These are phyloP conservation scores for Ensete glaucum DNA, from an alignment of 176 grass and related monocot species.

Conservation along the genomic window DNA sequence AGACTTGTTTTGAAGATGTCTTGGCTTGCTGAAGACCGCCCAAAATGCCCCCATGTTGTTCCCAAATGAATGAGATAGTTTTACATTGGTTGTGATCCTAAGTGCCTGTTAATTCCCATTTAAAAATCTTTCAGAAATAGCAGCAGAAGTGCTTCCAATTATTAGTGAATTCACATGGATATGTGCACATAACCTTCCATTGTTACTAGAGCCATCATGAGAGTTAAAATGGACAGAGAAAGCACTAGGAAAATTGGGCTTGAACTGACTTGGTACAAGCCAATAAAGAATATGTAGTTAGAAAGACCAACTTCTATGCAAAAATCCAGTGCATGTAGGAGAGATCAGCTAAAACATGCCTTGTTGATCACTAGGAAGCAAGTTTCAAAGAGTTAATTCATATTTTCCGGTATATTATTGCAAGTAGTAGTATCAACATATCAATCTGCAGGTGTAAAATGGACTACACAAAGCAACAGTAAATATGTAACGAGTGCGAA, in stretches of 20 bases:
- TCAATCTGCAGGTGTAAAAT: too few relatives aligned
- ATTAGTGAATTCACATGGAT: constrained; percentile 20
- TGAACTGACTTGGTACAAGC: neutral
- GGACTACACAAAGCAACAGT: too few relatives aligned
- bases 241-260: neutral
- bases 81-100: constrained; percentile 27
- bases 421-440: neutral
- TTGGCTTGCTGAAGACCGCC: constrained; percentile 58
- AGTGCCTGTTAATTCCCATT: constrained; percentile 31
- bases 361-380: neutral
- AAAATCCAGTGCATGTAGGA: neutral
- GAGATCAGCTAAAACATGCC: neutral
- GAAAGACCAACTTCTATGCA: neutral
- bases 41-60: constrained; percentile 33
- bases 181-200: neutral
- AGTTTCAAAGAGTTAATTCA: neutral
- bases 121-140: constrained; percentile 23
- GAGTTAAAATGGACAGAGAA: constrained; percentile 15
- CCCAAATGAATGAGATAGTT: constrained; percentile 16
- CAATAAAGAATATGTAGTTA: neutral
- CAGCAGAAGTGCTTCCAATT: constrained; percentile 31
- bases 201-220: constrained; percentile 29
- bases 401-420: neutral
- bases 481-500: neutral
- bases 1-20: constrained; percentile 19